phyloP scores from a whole-genome alignment of 2,329 filamentous ascomycete genomes.

The Xylaria sp. region DNA sequence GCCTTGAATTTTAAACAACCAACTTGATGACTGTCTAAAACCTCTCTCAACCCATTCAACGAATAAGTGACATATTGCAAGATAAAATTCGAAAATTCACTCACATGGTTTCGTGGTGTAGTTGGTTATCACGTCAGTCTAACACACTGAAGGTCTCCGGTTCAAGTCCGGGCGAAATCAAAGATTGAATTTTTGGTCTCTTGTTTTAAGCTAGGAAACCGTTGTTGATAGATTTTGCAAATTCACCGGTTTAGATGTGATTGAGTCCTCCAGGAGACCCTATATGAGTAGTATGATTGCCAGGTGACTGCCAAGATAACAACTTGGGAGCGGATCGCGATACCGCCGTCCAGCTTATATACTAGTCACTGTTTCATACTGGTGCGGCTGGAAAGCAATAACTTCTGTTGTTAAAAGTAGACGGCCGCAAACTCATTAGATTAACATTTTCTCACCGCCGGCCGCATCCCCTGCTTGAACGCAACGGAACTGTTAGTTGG shows the following conservation, averaged over 20 bases:
- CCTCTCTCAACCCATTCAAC: neutral
- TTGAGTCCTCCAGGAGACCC: neutral
- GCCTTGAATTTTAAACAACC: neutral
- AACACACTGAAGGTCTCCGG: slow-evolving; percentile 55
- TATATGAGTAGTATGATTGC: too few species aligned
- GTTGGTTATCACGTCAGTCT: slow-evolving; percentile 62
- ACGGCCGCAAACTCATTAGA: too few species aligned
- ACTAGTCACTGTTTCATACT: too few species aligned
- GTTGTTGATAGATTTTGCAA: neutral
- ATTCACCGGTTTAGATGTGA: neutral
- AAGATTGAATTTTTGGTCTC: neutral
- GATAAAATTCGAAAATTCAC: neutral
- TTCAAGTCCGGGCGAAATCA: slow-evolving; percentile 51
- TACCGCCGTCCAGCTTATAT: too few species aligned
- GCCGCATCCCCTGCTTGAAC: too few species aligned
- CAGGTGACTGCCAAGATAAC: too few species aligned
- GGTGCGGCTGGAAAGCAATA: too few species aligned
- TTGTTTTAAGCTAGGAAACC: neutral
- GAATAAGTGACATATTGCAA: neutral
- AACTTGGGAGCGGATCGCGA: too few species aligned
- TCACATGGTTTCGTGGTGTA: slow-evolving; percentile 49
- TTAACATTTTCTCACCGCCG: too few species aligned
- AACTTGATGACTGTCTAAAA: neutral
- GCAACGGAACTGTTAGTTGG: too few species aligned
- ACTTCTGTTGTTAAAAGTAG: too few species aligned